phyloP scores from a whole-genome alignment of 2,329 filamentous ascomycete genomes.

The Davidsoniella eucalypti region DNA sequence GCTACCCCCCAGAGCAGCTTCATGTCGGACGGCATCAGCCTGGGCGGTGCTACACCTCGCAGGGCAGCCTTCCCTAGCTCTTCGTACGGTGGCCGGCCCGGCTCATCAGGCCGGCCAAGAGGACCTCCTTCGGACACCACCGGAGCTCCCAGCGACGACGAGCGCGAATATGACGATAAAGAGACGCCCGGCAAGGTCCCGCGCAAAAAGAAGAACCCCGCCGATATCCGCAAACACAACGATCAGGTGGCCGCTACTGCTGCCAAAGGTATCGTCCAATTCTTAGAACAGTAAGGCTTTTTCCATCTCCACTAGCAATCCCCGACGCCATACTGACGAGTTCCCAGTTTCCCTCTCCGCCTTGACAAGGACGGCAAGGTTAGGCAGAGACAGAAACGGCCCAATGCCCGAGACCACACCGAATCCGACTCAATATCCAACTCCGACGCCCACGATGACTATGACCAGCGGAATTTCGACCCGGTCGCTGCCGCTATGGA shows the following conservation, averaged over 20 bases:
- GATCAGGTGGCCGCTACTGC: constrained; percentile 61
- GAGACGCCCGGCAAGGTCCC: constrained; percentile 39
- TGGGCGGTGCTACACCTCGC: constrained; percentile 27
- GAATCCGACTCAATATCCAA: no score
- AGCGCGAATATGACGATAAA: constrained; percentile 44
- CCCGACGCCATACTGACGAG: constrained; percentile 2
- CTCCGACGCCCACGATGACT: background rate
- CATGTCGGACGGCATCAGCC: constrained; percentile 39
- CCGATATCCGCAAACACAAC: constrained; percentile 52
- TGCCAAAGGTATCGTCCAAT: constrained; percentile 61
- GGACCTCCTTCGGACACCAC: constrained; percentile 47
- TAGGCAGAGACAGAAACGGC: no score
- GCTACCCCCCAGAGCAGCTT: constrained; percentile 16
- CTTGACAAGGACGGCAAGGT: no score
- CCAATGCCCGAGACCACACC: no score
- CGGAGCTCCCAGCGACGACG: constrained; percentile 44
- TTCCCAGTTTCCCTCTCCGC: constrained; percentile 1
- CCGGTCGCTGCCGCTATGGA: constrained; percentile 9
- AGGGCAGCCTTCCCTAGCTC: constrained; percentile 21
- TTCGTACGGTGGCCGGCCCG: constrained; percentile 18
- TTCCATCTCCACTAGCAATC: background rate
- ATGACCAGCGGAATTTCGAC: background rate
- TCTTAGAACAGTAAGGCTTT: constrained; percentile 52
- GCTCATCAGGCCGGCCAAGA: constrained; percentile 37
- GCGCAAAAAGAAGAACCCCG: constrained; percentile 13